Evolutionary conservation across 495 filamentous ascomycete species (phyloP), one percentile per base, ranked within the genome.

Genomic region (Tricharina praecox): DNA sequence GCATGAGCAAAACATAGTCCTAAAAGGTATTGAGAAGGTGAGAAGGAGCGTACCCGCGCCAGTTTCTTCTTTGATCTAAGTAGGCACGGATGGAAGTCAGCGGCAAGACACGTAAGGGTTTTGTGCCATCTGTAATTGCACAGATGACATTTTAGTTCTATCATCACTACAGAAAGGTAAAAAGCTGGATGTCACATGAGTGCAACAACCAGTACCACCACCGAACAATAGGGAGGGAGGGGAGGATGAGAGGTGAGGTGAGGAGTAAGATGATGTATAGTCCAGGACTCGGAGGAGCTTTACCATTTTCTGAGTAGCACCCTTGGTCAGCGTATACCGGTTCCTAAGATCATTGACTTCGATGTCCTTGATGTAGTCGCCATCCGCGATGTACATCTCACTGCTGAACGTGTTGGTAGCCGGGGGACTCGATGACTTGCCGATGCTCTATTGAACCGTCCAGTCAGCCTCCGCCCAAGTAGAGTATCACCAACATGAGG

Each of bases 61-160:
- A 81, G 90, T 95, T 62, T 95, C 82, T 70, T 96, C 87, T 82
- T 94, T 93, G 56, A 97, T 97, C 90, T 97, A 94, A 63, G 84
- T 82, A 53, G 39, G 50, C 57, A 60, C 57, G 50, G 38, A 51
- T 61, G 58, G 61, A 40, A 61, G 90, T 97, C 79, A 97, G 90
- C 87, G 92, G 79, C 56, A 61, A 81, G 85, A 85, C 78, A 82
- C 86, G 77, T 74, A 77, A 83, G 79, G 77, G 70, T 64, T n/a
- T 68, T 62, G 71, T 60, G 64, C 70, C 68, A 73, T 81, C 77
- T 79, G 60, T 41, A 24, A 58, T 52, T 55, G 53, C 56, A 53
- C 43, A 69, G 73, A 70, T 75, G 72, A 70, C 64, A 67, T 70
- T 85, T 93, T 85, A 94, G 85, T 43, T 23, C 20, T 43, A 26